Percentiles rank a stretch among this genome's conserved stretches.
phyloP scores from a whole-genome alignment of 225 moss, liverwort and hornwort genomes.

The Pleurozium schreberi region DNA sequence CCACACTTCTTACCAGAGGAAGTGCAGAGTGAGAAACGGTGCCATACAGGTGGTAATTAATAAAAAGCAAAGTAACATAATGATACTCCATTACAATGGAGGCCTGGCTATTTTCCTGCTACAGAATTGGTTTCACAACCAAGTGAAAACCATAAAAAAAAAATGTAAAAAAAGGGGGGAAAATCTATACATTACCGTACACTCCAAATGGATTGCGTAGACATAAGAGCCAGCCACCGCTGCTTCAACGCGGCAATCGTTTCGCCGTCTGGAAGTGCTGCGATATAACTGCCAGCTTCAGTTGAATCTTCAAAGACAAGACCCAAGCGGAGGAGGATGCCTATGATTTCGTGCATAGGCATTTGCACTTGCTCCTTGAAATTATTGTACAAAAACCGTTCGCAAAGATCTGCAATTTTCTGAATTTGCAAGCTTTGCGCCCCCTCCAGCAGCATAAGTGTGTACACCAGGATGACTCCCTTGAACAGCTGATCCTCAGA shows the following conservation, averaged over 20 bases:
- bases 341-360: slow-evolving; percentile 48
- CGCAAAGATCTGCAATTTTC: slow-evolving; percentile 43
- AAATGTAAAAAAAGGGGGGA: not conserved
- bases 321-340: slow-evolving; percentile 46
- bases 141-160: not conserved
- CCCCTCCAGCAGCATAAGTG: slow-evolving; percentile 33
- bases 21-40: not conserved
- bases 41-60: not conserved
- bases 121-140: not conserved
- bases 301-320: slow-evolving; percentile 24
- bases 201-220: slow-evolving; percentile 50
- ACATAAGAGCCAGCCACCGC: slow-evolving; percentile 51
- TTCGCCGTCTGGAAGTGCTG: slow-evolving; percentile 30
- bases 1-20: not conserved
- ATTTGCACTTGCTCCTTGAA: slow-evolving; percentile 85
- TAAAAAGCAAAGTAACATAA: not conserved
- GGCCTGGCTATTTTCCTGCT: not conserved
- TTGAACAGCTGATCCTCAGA: slow-evolving; percentile 89
- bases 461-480: slow-evolving; percentile 58
- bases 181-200: slow-evolving; percentile 1
- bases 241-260: slow-evolving; percentile 45
- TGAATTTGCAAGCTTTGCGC: slow-evolving; percentile 34
- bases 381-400: slow-evolving; percentile 62
- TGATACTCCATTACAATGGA: not conserved
- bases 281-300: not conserved